Base-by-base conservation (phyloP, 2,329 filamentous ascomycete genomes). In the Cercospora beticola region DNA sequence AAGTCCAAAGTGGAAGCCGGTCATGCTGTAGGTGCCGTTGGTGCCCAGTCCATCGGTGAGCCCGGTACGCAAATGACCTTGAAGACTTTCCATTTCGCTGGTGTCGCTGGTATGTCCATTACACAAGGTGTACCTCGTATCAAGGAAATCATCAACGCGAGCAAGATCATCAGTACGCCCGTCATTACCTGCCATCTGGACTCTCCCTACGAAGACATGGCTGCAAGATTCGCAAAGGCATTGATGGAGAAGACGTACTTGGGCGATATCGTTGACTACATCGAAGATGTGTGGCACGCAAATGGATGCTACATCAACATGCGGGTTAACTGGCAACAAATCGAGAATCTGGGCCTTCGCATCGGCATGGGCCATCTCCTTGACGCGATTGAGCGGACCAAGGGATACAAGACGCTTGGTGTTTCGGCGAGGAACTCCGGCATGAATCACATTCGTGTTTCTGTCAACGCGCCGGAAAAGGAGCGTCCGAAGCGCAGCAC, bases 121-220 rank as follows among this genome's bases (percentile, higher is more conserved):
- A 99, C 95, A 0, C 93, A 97, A 78, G 95, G 95, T 92, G 95
- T 99, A 6, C 95, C 95, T 1, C 94, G 95, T 89, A 99, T 99
- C 84, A 99, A 99, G 83, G 95, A 99, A 85, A 99, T 99, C 74
- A 99, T 99, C 88, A 99, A 99, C 82, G 95, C 95, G 5, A 97
- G 93, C 8, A 97, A 93, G 79, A 84, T 85, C 61, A 99, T 99
- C 81, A 96, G 92, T 79, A 99, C 95, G 0, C 95, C 95, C 0
- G 91, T 99, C 77, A 97, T 99, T 74, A 89, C 88, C 5, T 98
- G 95, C 76, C 90, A 92, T 4, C 85, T 98, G 5, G 86, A 92
- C 71, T 95, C 93, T 77, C 88, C 89, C 69, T 83, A 86, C 65
- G 87, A 90, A 72, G 88, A 95, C 65, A 87, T 90, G 72, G 92